phyloP scores from a whole-genome alignment of 2,329 filamentous ascomycete genomes.

The Alternaria dauci region DNA sequence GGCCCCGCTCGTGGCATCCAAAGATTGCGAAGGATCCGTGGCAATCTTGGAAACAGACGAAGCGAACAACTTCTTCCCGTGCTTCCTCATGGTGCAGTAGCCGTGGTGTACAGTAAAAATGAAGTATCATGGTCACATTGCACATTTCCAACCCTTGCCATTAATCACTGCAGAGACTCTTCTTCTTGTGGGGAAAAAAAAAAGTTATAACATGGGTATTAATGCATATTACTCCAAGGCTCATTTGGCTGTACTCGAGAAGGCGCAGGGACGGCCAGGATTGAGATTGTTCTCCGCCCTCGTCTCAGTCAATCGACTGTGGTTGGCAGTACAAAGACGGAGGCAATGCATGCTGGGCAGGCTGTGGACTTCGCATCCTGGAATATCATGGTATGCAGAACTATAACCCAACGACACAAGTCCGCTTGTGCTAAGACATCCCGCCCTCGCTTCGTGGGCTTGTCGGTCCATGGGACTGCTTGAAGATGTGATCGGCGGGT shows the following conservation, averaged over 20 bases:
- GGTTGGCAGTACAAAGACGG: too few species aligned
- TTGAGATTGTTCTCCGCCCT: too few species aligned
- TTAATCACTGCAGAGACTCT: constrained; percentile 12
- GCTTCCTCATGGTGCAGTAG: not conserved
- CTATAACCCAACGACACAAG: constrained; percentile 17
- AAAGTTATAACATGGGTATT: not conserved
- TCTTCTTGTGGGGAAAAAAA: constrained; percentile 7
- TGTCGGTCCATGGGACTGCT: constrained; percentile 3
- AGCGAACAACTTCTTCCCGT: not conserved
- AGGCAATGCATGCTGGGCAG: constrained; percentile 13
- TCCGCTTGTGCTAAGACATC: constrained; percentile 3
- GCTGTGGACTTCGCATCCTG: constrained; percentile 24
- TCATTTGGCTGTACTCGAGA: constrained; percentile 30
- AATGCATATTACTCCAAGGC: constrained; percentile 12
- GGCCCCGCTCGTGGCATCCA: constrained; percentile 7
- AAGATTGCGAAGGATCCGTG: constrained; percentile 8
- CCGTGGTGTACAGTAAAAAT: not conserved
- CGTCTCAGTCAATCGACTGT: too few species aligned
- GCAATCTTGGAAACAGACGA: constrained; percentile 1
- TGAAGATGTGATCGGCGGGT: not conserved
- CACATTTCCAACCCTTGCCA: not conserved
- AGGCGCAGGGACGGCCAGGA: constrained; percentile 11
- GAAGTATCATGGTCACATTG: not conserved
- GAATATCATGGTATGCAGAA: constrained; percentile 17
- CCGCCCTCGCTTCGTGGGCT: not conserved